A percentile compares a stretch with the other conserved stretches of the same genome.
Conservation (phyloP, 148 eudicot genomes). For the Rhododendron vialii region DNA sequence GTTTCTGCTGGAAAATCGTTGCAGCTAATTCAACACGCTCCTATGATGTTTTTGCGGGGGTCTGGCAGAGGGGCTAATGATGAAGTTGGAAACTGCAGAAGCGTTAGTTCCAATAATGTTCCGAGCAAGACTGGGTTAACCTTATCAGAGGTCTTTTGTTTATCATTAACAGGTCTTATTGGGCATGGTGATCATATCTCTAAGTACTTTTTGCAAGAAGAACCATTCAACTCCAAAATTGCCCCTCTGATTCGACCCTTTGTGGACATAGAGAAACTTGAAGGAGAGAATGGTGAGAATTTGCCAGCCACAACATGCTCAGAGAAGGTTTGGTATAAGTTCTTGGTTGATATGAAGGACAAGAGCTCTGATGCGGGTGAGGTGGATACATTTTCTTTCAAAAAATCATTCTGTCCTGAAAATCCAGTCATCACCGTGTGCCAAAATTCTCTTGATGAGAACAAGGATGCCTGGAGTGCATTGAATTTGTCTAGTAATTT, state of each 20-base stretch:
- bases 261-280: conserved; percentile 16
- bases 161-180: conserved; percentile 74
- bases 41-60: conserved; percentile 24
- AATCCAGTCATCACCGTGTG: conserved; percentile 76
- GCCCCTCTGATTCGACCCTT: conserved; percentile 22
- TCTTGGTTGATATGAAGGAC: conserved; percentile 43
- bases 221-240: conserved; percentile 28
- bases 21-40: conserved; percentile 80
- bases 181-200: conserved; percentile 86
- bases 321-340: conserved; percentile 55
- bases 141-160: conserved; percentile 76
- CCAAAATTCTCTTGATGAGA: conserved; percentile 46
- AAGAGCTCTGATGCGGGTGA: conserved; percentile 14
- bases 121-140: conserved; percentile 41
- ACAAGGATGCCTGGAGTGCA: conserved; percentile 46
- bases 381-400: conserved; percentile 24
- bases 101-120: conserved; percentile 12
- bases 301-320: conserved; percentile 23
- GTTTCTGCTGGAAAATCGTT: conserved; percentile 95
- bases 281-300: conserved; percentile 21
- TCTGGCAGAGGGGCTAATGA: conserved; percentile 25
- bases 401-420: conserved; percentile 48
- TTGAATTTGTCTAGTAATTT: conserved; percentile 56
- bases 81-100: conserved; percentile 17
- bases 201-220: conserved; percentile 47